Evolutionary conservation across 768 basidiomycete genomes (phyloP).

Genomic region (Lactifluus pinguis): DNA sequence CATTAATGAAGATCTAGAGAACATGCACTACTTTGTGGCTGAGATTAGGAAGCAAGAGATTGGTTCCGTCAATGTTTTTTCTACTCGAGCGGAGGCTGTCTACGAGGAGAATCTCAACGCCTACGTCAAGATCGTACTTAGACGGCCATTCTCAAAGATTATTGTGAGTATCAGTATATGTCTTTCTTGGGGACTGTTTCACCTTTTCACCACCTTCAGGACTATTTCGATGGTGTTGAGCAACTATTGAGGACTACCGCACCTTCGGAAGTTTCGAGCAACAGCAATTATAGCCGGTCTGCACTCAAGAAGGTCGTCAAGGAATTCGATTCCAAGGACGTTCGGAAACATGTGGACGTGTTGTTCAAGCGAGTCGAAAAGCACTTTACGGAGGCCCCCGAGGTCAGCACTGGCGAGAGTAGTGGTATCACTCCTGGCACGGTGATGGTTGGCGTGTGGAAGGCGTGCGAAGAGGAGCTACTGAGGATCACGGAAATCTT

Average conservation of each 20-base stretch:
- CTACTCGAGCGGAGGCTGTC: conserved; percentile 65
- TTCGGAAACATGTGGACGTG: conserved; percentile 80
- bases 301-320: conserved; percentile 78
- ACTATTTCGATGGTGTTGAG: conserved; percentile 91
- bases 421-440: conserved; percentile 48
- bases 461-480: conserved; percentile 80
- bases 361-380: conserved; percentile 91
- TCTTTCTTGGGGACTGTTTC: neutral
- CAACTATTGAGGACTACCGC: conserved; percentile 75
- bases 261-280: conserved; percentile 66
- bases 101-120: conserved; percentile 85
- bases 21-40: conserved; percentile 90
- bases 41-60: conserved; percentile 69
- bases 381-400: conserved; percentile 82
- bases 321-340: conserved; percentile 80
- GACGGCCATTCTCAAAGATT: conserved; percentile 78
- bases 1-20: conserved; percentile 45
- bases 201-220: conserved; percentile 38
- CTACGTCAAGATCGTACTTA: conserved; percentile 80
- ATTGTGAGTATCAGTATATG: conserved; percentile 35
- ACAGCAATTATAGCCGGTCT: conserved; percentile 64
- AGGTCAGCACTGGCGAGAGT: conserved; percentile 48
- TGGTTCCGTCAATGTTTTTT: conserved; percentile 50
- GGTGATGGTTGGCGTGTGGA: conserved; percentile 82
- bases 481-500: conserved; percentile 64